Evolutionary conservation across 495 filamentous ascomycete species (phyloP).

Genomic region (Aspergillus heteromorphus): DNA sequence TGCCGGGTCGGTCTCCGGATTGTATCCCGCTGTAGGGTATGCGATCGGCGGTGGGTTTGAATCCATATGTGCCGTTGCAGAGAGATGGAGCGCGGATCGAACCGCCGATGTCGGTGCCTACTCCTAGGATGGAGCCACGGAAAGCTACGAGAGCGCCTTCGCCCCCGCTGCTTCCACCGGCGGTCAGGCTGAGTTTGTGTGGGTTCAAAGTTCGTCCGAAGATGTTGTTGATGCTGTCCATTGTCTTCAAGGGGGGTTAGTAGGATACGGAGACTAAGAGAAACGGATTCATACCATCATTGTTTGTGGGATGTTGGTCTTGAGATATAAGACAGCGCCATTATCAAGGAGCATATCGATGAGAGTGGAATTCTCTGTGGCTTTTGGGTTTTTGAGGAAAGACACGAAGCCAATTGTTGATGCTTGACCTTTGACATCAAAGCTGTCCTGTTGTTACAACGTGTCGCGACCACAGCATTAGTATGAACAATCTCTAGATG

Average conservation of each 20-base stretch:
- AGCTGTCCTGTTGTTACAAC: conserved; percentile 41
- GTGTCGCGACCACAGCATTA: background rate
- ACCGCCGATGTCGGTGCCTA: conserved; percentile 56
- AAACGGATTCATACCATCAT: background rate
- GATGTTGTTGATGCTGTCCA: background rate
- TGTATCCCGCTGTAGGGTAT: conserved; percentile 31
- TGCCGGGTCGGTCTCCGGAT: background rate
- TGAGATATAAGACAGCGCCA: conserved; percentile 51
- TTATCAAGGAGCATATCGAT: conserved; percentile 24
- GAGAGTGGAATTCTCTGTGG: conserved; percentile 34
- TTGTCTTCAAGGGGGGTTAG: background rate
- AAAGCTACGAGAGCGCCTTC: conserved; percentile 51
- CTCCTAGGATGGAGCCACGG: conserved; percentile 47
- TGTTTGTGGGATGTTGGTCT: conserved; percentile 53
- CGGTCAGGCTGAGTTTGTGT: conserved; percentile 40
- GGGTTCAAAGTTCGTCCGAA: conserved; percentile 43
- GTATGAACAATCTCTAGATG: background rate
- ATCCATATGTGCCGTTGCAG: conserved; percentile 51
- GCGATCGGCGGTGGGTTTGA: conserved; percentile 48
- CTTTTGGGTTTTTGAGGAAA: conserved; percentile 48
- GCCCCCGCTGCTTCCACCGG: conserved; percentile 52
- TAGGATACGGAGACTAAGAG: background rate
- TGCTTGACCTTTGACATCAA: conserved; percentile 46
- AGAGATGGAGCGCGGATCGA: conserved; percentile 53
- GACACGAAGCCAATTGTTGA: conserved; percentile 26